phyloP scores from a whole-genome alignment of 2,329 filamentous ascomycete species.

The Aspergillus ustus region DNA sequence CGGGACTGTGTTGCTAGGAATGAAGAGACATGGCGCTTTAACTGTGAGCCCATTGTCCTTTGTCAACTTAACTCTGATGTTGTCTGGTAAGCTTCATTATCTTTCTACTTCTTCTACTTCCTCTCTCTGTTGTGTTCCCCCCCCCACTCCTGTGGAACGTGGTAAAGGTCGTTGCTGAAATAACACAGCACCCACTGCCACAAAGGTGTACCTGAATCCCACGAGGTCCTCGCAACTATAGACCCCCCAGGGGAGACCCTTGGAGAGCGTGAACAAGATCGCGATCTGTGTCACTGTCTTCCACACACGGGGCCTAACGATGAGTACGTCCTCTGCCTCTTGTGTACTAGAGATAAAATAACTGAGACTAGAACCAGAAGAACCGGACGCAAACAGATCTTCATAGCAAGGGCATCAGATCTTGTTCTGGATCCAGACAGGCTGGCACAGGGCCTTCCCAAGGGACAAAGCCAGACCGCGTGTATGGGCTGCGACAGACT shows the following conservation, averaged over 20 bases:
- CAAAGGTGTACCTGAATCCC: background rate
- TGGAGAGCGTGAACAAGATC: background rate
- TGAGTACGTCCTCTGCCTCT: background rate
- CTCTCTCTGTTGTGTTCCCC: too few relatives aligned
- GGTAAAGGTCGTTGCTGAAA: background rate
- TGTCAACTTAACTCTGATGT: background rate
- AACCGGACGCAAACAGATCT: background rate
- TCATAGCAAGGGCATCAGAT: background rate
- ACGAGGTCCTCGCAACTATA: background rate
- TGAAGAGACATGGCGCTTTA: background rate
- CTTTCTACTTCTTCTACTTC: too few relatives aligned
- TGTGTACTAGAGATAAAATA: background rate
- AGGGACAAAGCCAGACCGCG: background rate
- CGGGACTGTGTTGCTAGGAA: background rate
- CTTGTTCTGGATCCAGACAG: background rate
- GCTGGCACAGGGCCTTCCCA: background rate
- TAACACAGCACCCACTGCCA: too few relatives aligned
- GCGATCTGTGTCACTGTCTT: background rate
- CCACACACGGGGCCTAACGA: background rate
- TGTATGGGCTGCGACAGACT: slow-evolving; percentile 1
- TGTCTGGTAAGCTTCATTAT: background rate
- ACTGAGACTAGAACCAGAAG: background rate
- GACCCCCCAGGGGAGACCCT: background rate
- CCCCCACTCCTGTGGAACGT: too few relatives aligned
- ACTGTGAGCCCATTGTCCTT: background rate